These are phyloP conservation scores for Clarkia xantiana DNA, from an alignment of 345 rosid species.

Conservation along the genomic window DNA sequence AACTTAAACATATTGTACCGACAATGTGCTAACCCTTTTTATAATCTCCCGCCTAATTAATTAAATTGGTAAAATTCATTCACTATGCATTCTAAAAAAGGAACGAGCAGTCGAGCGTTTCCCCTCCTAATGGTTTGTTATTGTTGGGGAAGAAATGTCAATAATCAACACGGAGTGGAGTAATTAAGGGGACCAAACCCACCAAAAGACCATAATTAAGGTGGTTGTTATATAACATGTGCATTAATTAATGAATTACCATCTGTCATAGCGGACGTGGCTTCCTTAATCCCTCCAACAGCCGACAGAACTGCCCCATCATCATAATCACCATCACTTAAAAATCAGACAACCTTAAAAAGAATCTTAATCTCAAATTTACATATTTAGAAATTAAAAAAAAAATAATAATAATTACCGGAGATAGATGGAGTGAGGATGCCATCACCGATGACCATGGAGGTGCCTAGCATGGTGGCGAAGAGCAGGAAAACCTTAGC, in stretches of 20 bases:
- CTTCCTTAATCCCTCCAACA: conserved; percentile 34
- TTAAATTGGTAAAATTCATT: too few species aligned
- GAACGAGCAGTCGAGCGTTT: too few species aligned
- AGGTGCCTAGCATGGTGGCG: conserved; percentile 36
- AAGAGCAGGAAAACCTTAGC: conserved; percentile 25
- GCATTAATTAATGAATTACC: not conserved
- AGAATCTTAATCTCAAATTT: too few species aligned
- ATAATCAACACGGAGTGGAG: not conserved
- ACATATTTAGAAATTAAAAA: not conserved
- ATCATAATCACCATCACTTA: not conserved
- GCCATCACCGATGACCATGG: conserved; percentile 58
- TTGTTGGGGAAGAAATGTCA: too few species aligned
- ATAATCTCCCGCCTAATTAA: too few species aligned
- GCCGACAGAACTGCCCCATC: conserved; percentile 30
- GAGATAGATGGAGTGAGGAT: conserved; percentile 48
- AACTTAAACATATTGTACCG: too few species aligned
- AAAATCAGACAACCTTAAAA: not conserved
- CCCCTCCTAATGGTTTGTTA: too few species aligned
- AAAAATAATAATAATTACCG: conserved; percentile 13
- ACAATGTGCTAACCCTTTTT: too few species aligned
- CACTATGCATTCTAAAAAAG: too few species aligned
- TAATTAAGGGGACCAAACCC: too few species aligned
- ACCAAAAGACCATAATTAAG: too few species aligned
- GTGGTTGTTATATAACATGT: too few species aligned
- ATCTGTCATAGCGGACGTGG: conserved; percentile 15